Base-by-base conservation (phyloP, 1,139 yeast species). In the Sugiyamaella japonica region DNA sequence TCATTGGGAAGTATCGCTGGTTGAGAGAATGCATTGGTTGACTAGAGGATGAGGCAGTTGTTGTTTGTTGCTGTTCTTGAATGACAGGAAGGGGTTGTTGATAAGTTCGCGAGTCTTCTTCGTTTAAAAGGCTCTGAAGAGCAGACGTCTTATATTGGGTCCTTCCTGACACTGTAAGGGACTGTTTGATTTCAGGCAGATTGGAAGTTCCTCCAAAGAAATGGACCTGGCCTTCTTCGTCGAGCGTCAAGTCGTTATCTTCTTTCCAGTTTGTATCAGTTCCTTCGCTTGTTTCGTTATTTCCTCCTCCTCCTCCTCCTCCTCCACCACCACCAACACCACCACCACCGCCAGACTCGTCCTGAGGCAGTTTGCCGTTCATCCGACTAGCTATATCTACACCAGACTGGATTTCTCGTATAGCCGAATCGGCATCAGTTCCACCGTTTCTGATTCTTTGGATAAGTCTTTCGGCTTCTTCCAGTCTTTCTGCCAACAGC, bases 201-300 rank as follows among this genome's bases (percentile, higher is more conserved):
- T 63, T 64, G 10, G 67, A 63, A 3, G 65, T 63, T 12, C 65
- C 63, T 3, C 67, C 67, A 48, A 57, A 64, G 47, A 57, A 64
- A 28, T 62, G 61, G 7, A 64, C 59, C 29, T 60, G 63, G 8
- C 67, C 67, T 15, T 58, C 62, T 39, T 61, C 64, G 16, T 64
- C 61, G 38, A 61, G 50, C 15, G 57, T 59, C 32, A 61, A 53
- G 25, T 48, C 50, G 10, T 40, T 42, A 9, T 53, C 53, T 40
- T 52, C 56, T 39, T 52, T 52, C 55, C 55, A 52, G 20, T 42
- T 41, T 3, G 28, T 28, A 10, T 52, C 52, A 13, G 29, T 17
- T 17, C 43, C 55, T 28, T 52, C 55, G 31, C 34, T 47, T 8
- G 46, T 29, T 28, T 40, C 55, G 9, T 36, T 32, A 12, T n/a